Base-by-base conservation (phyloP, 345 rosid genomes). In the Murraya koenigii region DNA sequence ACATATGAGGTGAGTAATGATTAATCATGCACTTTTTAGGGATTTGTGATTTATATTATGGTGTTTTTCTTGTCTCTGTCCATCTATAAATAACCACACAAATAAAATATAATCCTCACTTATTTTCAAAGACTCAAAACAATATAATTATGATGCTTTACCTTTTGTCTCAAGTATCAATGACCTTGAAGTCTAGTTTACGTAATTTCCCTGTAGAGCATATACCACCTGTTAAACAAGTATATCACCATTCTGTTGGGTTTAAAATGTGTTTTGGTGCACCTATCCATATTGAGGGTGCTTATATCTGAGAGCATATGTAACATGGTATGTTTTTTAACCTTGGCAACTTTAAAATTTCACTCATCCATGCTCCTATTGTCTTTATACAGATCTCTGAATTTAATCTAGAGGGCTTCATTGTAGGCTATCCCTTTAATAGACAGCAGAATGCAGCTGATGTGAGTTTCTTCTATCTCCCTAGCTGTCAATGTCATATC, bases 341-440 rank as follows among this genome's bases (percentile, higher is more conserved):
- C 36, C 28, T 67, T 26, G 75, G 35, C 78, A 54, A 36, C 49
- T 39, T 39, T 11, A 39, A 38, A 66, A 68, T n/a, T 22, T 49
- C 32, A 69, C 22, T 49, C 47, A 47, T 77, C 23, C 36, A 33
- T 76, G 52, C 60, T 67, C 69, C 25, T 28, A 23, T 65, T 64
- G 35, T 69, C 63, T 49, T 32, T 77, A 11, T 85, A 83, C 94
- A 94, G 94, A 80, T 89, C 61, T 88, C 90, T 73, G 85, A 91
- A 80, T 84, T 87, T 80, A 87, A 89, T 25, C 66, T 96, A 67
- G 76, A 63, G 1, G 97, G 98, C 36, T 94, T 92, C 75, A 77
- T 92, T 54, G 91, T 96, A 78, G 98, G 97, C 79, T 79, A 77
- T 80, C 98, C 98, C 30, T 79, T 81, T 60, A 87, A 85, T 47